These are phyloP conservation scores for Calonectria pteridis DNA, from an alignment of 2,329 filamentous ascomycete species.

Conservation along the genomic window DNA sequence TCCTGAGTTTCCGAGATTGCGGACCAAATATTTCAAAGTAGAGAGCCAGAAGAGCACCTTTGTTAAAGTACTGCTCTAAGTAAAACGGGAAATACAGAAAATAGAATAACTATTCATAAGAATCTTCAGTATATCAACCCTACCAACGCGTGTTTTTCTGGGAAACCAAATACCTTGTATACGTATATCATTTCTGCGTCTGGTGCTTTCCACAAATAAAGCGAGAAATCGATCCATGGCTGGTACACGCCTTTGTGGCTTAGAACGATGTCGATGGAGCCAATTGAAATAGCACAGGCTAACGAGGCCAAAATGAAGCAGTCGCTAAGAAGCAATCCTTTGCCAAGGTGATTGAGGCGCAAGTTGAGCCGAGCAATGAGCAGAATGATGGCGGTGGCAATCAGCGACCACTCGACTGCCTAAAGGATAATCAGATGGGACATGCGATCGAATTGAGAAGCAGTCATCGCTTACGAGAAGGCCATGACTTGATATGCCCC, in stretches of 20 bases:
- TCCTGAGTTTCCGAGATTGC: background rate
- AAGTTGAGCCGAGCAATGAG: slow-evolving; percentile 5
- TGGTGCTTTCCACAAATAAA: background rate
- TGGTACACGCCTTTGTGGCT: background rate
- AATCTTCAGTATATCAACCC: background rate
- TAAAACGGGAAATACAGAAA: slow-evolving; percentile 1
- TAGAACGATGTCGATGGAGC: background rate
- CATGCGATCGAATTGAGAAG: accelerated
- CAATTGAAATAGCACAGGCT: background rate
- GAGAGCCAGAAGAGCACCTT: slow-evolving; percentile 3
- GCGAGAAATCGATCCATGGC: background rate
- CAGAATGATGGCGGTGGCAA: background rate
- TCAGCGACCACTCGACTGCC: slow-evolving; percentile 5
- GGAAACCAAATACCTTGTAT: background rate
- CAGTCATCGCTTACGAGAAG: background rate
- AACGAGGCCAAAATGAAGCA: slow-evolving; percentile 4
- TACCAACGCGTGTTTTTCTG: background rate
- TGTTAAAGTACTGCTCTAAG: background rate
- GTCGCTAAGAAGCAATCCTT: background rate
- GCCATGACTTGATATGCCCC: background rate
- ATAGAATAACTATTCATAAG: background rate
- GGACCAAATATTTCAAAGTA: slow-evolving; percentile 8
- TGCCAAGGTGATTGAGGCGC: background rate
- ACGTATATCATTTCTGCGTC: background rate
- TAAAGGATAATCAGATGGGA: background rate